phyloP scores from a whole-genome alignment of 2,329 filamentous ascomycete species.

The Cytospora chrysosperma region DNA sequence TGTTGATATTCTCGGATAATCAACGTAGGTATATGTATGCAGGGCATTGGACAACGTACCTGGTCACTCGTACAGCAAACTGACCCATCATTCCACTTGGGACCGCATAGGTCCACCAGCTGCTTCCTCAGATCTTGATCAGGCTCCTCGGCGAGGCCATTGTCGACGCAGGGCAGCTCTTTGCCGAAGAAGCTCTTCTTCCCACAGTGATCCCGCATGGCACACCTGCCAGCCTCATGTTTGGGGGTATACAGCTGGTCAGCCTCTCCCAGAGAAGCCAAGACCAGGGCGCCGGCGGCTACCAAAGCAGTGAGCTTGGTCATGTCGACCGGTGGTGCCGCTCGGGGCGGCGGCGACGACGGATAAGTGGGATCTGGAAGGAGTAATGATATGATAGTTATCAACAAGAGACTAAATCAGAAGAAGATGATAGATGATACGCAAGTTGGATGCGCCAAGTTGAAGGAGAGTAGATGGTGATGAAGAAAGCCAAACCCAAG shows the following conservation, averaged over 20 bases:
- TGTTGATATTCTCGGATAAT: not conserved
- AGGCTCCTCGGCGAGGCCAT: slow-evolving; percentile 75
- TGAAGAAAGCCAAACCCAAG: too few species aligned
- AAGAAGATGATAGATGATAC: not conserved
- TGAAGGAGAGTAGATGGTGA: not conserved
- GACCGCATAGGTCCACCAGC: slow-evolving; percentile 81
- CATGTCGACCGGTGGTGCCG: slow-evolving; percentile 32
- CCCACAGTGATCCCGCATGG: slow-evolving; percentile 87
- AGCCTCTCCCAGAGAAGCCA: slow-evolving; percentile 32
- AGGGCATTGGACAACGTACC: slow-evolving; percentile 43
- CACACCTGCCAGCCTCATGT: slow-evolving; percentile 85
- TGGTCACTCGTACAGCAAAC: slow-evolving; percentile 85
- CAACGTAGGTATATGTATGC: not conserved
- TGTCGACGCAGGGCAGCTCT: slow-evolving; percentile 89
- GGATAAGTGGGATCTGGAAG: not conserved
- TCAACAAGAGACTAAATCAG: not conserved
- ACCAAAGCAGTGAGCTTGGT: slow-evolving; percentile 37
- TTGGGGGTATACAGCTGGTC: slow-evolving; percentile 49
- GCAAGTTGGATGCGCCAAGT: not conserved
- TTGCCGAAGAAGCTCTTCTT: slow-evolving; percentile 88
- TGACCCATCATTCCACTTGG: slow-evolving; percentile 78
- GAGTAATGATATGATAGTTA: not conserved
- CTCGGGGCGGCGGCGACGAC: slow-evolving; percentile 22
- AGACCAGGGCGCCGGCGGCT: slow-evolving; percentile 35
- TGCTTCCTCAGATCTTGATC: slow-evolving; percentile 70